phyloP scores from a whole-genome alignment of 805 yeast genomes.

The Ogataea ramenticola region DNA sequence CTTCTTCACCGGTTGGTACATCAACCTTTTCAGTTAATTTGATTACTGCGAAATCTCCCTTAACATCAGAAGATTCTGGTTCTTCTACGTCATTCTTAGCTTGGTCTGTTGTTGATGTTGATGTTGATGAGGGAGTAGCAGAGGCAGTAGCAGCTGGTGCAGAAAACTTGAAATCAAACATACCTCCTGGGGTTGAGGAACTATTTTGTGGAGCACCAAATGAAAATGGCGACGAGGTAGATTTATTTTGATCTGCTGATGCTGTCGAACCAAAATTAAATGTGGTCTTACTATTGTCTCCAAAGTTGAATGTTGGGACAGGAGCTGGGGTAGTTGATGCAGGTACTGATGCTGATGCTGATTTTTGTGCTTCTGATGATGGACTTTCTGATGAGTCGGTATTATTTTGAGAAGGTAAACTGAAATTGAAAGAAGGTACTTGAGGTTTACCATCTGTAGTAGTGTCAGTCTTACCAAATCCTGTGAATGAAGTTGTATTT shows the following conservation, averaged over 20 bases:
- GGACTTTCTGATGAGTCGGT: neutral
- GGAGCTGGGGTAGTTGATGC: too few species aligned
- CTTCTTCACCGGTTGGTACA: slow-evolving; percentile 77
- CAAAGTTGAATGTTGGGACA: neutral
- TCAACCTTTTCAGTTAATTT: slow-evolving; percentile 44
- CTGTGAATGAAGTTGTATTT: too few species aligned
- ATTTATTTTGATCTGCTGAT: neutral
- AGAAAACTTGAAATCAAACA: slow-evolving; percentile 18
- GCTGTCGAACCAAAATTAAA: neutral
- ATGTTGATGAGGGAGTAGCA: slow-evolving; percentile 3
- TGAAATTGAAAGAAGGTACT: neutral
- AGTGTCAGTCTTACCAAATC: too few species aligned
- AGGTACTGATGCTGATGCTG: too few species aligned
- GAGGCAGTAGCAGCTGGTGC: slow-evolving; percentile 12
- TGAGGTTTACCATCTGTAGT: too few species aligned
- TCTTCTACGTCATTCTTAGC: slow-evolving; percentile 5
- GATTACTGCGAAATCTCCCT: slow-evolving; percentile 40
- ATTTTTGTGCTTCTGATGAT: too few species aligned
- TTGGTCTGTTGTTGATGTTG: slow-evolving; percentile 5
- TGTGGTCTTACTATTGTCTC: neutral
- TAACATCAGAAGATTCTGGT: slow-evolving; percentile 29
- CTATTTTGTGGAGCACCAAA: slow-evolving; percentile 12
- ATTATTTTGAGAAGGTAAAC: neutral
- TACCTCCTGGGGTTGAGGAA: slow-evolving; percentile 2
- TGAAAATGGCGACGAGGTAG: slow-evolving; percentile 8